Base-by-base conservation (phyloP, 148 eudicot species). In the Bassia scoparia region DNA sequence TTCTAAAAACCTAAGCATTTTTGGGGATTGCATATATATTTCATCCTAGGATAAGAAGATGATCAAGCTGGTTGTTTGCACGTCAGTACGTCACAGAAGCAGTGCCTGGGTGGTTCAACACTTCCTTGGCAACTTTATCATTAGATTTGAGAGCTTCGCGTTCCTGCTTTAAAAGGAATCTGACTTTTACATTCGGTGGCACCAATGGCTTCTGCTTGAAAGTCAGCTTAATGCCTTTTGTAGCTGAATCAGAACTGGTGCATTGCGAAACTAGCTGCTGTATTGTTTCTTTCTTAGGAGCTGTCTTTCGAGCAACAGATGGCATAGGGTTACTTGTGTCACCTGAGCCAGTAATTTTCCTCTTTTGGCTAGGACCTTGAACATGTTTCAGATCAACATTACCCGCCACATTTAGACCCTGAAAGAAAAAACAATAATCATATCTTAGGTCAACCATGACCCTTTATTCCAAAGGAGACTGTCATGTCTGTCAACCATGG, bases 81-180 rank as follows among this genome's bases (percentile, higher is more conserved):
- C 18, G 34, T 75, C 48, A n/a, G n/a, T n/a, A n/a, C n/a, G 21
- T 4, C 23, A 52, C 7, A 56, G 72, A 56, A 55, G 64, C 67
- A 43, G 35, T 30, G 29, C 56, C 58, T 17, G 58, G 30, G 15
- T 24, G 37, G 21, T 54, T 66, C 27, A 43, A 38, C 35, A 33
- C 7, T 12, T 49, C 27, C 5, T 27, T n/a, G 14, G 54, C 21
- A 38, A 55, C 27, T 53, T 61, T 53, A 46, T 56, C 59, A 62
- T 49, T 33, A 21, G 73, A 29, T 7, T 69, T 69, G 13, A 24
- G 44, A 34, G 55, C 60, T 74, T 69, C 77, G 68, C 50, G 70
- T 66, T 74, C 53, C 23, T 54, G 49, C 70, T 79, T 79, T 67
- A 79, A 24, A 68, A 58, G 63, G 33, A 79, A 79, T 43, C 59